Base-by-base conservation (phyloP, 1,139 yeast species). In the Meyerozyma elateridarum region DNA sequence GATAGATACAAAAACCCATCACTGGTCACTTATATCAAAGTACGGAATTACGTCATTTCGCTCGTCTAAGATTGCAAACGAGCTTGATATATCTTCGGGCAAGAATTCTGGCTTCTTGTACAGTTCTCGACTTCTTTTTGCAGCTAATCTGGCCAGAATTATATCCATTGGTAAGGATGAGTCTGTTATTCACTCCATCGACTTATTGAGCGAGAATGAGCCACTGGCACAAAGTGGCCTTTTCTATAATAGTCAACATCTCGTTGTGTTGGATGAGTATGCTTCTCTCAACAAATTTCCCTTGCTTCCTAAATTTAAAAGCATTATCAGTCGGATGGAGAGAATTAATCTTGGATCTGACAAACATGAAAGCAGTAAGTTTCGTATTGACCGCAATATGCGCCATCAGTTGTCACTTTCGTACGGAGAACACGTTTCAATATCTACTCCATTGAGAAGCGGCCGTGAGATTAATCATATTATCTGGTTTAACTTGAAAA, bases 401-500 rank as follows among this genome's bases (percentile, higher is more conserved):
- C 39, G 29, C 31, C 41, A 56, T 33, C 74, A 68, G 43, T 37
- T 63, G 9, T 49, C 60, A 2, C 40, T 63, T 5, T 44, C 63
- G 1, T 59, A 44, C 38, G 67, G 65, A 1, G 52, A 52, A 28
- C 37, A 51, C 21, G 25, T 63, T 5, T 50, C 70, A 1, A 43
- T 68, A 4, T 65, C 73, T 0, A 67, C 72, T 1, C 70, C 73
- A 1, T 50, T 42, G 26, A 44, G 43, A 13, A 44, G 46, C 2
- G 49, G 53, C 6, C 44, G 41, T 13, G 53, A 53, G 21, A 40
- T 47, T 8, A 59, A 61, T 38, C 73, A 67, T 36, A 44, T 61
- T 4, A 40, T 66, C 9, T 68, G 74, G 74, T 66, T 55, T 40
- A 61, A 61, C 37, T 65, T 64, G 35, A 52, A 51, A 25, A 60